Percentiles rank a stretch among this genome's conserved stretches.
These are phyloP conservation scores for Cyberlindnera maclurae DNA, from an alignment of 805 yeast species.

Conservation along the genomic window DNA sequence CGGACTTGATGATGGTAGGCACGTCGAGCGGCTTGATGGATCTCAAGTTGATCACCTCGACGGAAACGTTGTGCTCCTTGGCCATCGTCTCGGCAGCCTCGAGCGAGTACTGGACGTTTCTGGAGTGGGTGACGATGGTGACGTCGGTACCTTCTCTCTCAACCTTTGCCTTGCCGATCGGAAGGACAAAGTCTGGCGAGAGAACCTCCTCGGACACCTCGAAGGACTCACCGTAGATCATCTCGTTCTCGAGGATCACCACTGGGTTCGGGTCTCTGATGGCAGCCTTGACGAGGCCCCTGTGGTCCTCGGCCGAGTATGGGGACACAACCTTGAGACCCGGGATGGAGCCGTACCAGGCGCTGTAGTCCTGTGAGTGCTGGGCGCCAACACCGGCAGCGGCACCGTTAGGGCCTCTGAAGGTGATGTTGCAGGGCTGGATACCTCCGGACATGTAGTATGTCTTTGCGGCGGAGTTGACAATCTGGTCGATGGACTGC, in stretches of 20 bases:
- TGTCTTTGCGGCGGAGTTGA: slow-evolving; percentile 98
- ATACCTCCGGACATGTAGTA: slow-evolving; percentile 99
- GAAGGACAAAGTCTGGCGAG: slow-evolving; percentile 83
- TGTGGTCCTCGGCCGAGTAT: slow-evolving; percentile 90
- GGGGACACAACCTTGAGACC: slow-evolving; percentile 97
- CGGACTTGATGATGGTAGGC: slow-evolving; percentile 74
- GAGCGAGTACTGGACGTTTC: slow-evolving; percentile 80
- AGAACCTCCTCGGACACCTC: slow-evolving; percentile 85
- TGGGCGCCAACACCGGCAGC: slow-evolving; percentile 99
- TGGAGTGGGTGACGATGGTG: slow-evolving; percentile 83
- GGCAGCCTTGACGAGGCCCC: slow-evolving; percentile 93
- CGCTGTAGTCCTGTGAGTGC: slow-evolving; percentile 95
- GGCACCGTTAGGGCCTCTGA: slow-evolving; percentile 99
- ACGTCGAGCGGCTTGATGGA: slow-evolving; percentile 95
- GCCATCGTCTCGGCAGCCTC: slow-evolving; percentile 86
- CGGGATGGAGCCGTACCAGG: slow-evolving; percentile 98
- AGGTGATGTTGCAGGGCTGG: slow-evolving; percentile 93
- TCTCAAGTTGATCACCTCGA: slow-evolving; percentile 93
- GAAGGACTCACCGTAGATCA: slow-evolving; percentile 86
- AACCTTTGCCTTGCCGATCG: slow-evolving; percentile 92
- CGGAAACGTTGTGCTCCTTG: slow-evolving; percentile 79
- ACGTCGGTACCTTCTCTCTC: slow-evolving; percentile 91
- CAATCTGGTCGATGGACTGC: slow-evolving; percentile 98
- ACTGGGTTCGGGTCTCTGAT: slow-evolving; percentile 99
- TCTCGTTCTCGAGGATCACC: slow-evolving; percentile 91